Base-by-base conservation (phyloP, 2,329 filamentous ascomycete species). In the Emergomyces africanus region DNA sequence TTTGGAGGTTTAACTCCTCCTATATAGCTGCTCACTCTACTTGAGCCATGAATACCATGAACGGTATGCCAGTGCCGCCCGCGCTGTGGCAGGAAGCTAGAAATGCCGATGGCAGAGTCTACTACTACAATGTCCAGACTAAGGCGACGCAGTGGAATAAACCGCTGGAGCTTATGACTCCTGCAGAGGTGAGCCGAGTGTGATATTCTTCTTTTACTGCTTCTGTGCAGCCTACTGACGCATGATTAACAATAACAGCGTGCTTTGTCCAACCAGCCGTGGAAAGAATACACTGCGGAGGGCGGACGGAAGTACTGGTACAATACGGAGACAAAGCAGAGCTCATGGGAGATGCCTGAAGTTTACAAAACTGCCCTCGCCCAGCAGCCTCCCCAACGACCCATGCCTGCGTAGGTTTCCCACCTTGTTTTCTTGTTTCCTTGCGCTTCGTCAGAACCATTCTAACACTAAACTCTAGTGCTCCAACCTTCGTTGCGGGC, bases 261-360 rank as follows among this genome's bases (percentile, higher is more conserved):
- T 69, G 89, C 89, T 58, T 80, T 95, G 54, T 81, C 87, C 56
- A 86, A 86, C 66, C 88, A 94, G 66, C 88, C 89, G 64, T 99
- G 91, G 90, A 94, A 92, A 69, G 90, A 96, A 73, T 94, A 95
- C 69, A 90, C 87, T 30, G 86, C 89, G 25, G 85, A 90, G 62
- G 88, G 89, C 64, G 94, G 92, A 53, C 85, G 86, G 67, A 89
- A 92, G 70, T 99, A 99, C 75, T 99, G 90, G 88, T 92, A 91
- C 73, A 94, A 99, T 73, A 88, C 86, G 39, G 87, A 95, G 73
- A 91, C 89, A 50, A 91, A 92, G 74, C 83, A 90, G 76, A 97
- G 90, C 72, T 90, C 88, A 37, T 99, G 94, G 94, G 87, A 91
- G 68, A 91, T 96, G 81, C 94, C 94, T 59, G 88, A 90, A 59